These are phyloP conservation scores for Scutellaria barbata DNA, from an alignment of 257 asterid genomes.

Conservation along the genomic window DNA sequence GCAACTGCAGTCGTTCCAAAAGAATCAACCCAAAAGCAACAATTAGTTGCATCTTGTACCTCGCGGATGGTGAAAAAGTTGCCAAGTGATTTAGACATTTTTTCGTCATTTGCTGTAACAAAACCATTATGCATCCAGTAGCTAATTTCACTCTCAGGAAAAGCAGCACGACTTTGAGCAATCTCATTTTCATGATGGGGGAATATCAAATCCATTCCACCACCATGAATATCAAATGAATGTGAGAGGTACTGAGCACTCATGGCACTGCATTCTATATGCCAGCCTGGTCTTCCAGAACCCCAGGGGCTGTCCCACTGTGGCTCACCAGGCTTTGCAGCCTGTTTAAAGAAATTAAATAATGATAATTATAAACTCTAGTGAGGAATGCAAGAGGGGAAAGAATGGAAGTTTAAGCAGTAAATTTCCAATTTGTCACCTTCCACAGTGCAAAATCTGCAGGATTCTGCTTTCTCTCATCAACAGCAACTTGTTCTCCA, in stretches of 20 bases:
- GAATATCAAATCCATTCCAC: slow-evolving; percentile 90
- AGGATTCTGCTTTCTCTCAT: slow-evolving; percentile 73
- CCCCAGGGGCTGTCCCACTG: slow-evolving; percentile 97
- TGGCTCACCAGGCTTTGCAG: slow-evolving; percentile 91
- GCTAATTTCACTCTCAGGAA: slow-evolving; percentile 70
- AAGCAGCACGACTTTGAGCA: slow-evolving; percentile 92
- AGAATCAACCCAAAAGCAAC: too few relatives aligned
- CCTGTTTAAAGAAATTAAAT: slow-evolving; percentile 44
- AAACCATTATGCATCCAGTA: slow-evolving; percentile 92
- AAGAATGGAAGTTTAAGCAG: too few relatives aligned
- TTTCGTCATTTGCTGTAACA: slow-evolving; percentile 77
- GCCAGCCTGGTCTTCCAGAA: slow-evolving; percentile 98
- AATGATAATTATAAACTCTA: neutral
- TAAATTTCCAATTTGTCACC: slow-evolving; percentile 40
- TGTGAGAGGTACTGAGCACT: slow-evolving; percentile 83
- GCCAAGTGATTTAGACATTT: slow-evolving; percentile 86
- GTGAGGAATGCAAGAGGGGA: neutral
- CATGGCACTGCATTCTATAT: slow-evolving; percentile 96
- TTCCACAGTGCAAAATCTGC: slow-evolving; percentile 95
- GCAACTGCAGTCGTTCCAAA: too few relatives aligned
- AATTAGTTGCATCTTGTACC: slow-evolving; percentile 13
- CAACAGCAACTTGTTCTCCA: slow-evolving; percentile 72
- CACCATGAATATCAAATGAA: slow-evolving; percentile 88
- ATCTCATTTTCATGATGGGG: slow-evolving; percentile 95
- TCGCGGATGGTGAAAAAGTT: slow-evolving; percentile 89